A percentile compares a stretch with the other conserved stretches of the same genome.
Conservation (phyloP, 176 grass and related monocot genomes). For the Olyra latifolia region DNA sequence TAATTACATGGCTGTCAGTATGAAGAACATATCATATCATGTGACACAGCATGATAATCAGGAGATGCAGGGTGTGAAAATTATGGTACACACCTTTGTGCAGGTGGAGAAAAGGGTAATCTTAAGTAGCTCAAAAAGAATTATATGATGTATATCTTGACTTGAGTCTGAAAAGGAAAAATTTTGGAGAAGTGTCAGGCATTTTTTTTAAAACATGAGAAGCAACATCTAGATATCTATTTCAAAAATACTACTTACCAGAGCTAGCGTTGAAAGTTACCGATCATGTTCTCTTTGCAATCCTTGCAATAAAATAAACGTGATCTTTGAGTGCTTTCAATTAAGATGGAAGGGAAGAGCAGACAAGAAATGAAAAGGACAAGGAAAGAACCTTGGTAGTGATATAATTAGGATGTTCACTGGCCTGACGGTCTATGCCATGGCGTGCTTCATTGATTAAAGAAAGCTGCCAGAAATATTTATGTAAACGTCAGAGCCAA, state of each 20-base stretch:
- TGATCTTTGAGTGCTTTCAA: conserved; percentile 31
- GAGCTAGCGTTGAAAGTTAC: conserved; percentile 27
- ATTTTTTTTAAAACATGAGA: not conserved
- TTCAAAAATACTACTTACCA: conserved; percentile 32
- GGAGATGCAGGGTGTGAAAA: not conserved
- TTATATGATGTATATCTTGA: conserved; percentile 2
- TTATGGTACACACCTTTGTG: conserved; percentile 30
- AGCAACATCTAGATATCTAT: not conserved
- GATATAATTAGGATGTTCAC: conserved; percentile 33
- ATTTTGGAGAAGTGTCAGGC: not conserved
- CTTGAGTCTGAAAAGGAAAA: conserved; percentile 31
- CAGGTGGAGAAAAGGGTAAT: not conserved
- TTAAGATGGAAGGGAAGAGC: not conserved
- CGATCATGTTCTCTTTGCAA: conserved; percentile 79
- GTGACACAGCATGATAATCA: not conserved
- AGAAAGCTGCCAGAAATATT: conserved; percentile 54
- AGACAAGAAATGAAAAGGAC: not conserved
- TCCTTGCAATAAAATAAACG: conserved; percentile 63
- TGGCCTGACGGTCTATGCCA: conserved; percentile 24
- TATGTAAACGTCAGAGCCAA: not conserved
- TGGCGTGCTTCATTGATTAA: conserved; percentile 36
- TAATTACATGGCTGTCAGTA: not conserved
- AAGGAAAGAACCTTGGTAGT: conserved; percentile 56
- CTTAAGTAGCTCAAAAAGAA: conserved; percentile 35
- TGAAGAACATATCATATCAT: not conserved